Percentiles rank a stretch among this genome's conserved stretches.
phyloP scores from a whole-genome alignment of 306 rosid genomes.

The Sicyos baderoa region DNA sequence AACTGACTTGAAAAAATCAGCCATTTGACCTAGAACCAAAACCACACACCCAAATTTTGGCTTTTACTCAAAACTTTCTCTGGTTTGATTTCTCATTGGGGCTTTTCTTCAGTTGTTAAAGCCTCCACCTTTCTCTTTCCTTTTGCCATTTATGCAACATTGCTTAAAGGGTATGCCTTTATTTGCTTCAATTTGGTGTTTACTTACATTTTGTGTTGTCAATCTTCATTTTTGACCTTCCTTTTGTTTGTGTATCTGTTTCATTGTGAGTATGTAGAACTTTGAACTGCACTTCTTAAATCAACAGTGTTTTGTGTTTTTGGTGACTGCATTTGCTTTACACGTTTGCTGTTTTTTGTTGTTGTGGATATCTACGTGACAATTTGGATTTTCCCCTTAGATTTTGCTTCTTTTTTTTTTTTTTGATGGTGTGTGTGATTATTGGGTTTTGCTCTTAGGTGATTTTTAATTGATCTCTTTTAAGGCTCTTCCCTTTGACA shows the following conservation, averaged over 20 bases:
- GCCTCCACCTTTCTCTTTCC: conserved; percentile 4
- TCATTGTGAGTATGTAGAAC: neutral
- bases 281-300: neutral
- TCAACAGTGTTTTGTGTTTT: neutral
- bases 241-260: neutral
- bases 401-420: neutral
- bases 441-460: conserved; percentile 9
- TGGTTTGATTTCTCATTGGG: neutral
- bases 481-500: conserved; percentile 46
- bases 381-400: neutral
- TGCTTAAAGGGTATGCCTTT: conserved; percentile 12
- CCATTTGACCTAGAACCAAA: conserved; percentile 8
- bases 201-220: neutral
- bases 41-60: conserved; percentile 10
- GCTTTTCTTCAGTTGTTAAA: conserved; percentile 16
- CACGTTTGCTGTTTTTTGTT: conserved; percentile 15
- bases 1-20: neutral
- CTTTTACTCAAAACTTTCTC: neutral
- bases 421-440: neutral
- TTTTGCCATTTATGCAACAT: conserved; percentile 2
- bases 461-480: conserved; percentile 18
- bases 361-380: conserved; percentile 7
- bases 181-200: conserved; percentile 19
- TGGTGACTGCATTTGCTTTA: conserved; percentile 13
- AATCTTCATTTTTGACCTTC: conserved; percentile 3